phyloP scores from a whole-genome alignment of 305 asterid genomes.

The Rubia occidens region DNA sequence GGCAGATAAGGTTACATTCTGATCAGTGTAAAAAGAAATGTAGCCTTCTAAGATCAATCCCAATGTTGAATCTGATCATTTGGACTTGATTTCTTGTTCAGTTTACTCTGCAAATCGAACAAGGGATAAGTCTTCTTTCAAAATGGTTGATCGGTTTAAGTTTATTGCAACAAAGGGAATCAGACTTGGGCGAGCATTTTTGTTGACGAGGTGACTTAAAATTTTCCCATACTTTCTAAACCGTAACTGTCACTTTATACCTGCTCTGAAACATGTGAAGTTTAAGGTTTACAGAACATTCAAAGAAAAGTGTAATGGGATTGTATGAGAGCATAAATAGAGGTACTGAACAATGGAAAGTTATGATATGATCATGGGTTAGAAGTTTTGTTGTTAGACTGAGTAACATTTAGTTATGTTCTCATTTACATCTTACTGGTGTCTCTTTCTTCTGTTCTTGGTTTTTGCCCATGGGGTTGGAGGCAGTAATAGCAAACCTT shows the following conservation, averaged over 20 bases:
- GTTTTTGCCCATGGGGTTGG: background rate
- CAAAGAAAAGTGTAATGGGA: slow-evolving; percentile 7
- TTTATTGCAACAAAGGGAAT: slow-evolving; percentile 77
- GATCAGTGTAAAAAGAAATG: background rate
- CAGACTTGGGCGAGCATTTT: slow-evolving; percentile 76
- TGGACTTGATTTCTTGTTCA: slow-evolving; percentile 31
- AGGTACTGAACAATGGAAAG: background rate
- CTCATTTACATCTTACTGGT: background rate
- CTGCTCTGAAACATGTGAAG: background rate
- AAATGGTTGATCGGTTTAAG: slow-evolving; percentile 87
- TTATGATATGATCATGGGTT: slow-evolving; percentile 4
- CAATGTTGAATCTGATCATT: slow-evolving; percentile 17
- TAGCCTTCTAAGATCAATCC: background rate
- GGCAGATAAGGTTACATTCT: slow-evolving; percentile 2
- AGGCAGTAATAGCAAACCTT: background rate
- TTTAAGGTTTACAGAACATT: background rate
- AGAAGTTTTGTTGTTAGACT: slow-evolving; percentile 1
- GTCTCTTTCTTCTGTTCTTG: background rate
- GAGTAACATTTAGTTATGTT: background rate
- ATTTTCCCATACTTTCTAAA: slow-evolving; percentile 10
- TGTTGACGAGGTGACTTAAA: slow-evolving; percentile 54
- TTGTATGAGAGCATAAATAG: background rate
- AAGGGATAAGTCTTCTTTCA: slow-evolving; percentile 85
- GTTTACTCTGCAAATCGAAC: slow-evolving; percentile 89
- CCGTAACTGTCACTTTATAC: background rate